These are phyloP conservation scores for Colletotrichum cuscutae DNA, from an alignment of 2,329 filamentous ascomycete species.

Conservation along the genomic window DNA sequence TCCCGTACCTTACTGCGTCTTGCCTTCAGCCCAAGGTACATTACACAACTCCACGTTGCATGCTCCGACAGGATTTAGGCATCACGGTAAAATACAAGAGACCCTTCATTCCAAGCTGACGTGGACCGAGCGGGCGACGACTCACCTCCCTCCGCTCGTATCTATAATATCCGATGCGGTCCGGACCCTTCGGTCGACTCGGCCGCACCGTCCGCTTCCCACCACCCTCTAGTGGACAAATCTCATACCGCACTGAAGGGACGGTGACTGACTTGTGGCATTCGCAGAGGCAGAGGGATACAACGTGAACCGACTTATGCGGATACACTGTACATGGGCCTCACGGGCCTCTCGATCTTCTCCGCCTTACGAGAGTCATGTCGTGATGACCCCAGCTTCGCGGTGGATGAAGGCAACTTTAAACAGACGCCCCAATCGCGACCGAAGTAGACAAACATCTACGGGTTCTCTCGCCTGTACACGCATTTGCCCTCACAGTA, in stretches of 20 bases:
- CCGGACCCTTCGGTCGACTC: conserved; percentile 13
- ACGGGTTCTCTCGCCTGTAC: neutral
- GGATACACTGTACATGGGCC: neutral
- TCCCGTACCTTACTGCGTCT: too few relatives aligned
- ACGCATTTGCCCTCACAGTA: neutral
- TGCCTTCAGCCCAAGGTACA: neutral
- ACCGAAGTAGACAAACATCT: neutral
- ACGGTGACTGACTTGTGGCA: too few relatives aligned
- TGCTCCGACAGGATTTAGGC: neutral
- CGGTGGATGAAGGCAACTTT: conserved; percentile 9
- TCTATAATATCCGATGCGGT: neutral
- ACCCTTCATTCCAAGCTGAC: neutral
- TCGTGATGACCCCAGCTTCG: neutral
- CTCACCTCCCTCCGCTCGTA: neutral
- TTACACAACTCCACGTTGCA: neutral
- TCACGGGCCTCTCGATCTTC: neutral
- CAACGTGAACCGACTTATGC: too few relatives aligned
- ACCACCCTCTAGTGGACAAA: neutral
- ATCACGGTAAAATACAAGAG: neutral
- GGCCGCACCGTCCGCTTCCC: neutral
- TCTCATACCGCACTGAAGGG: neutral
- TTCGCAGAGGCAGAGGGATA: too few relatives aligned
- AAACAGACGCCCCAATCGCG: conserved; percentile 10
- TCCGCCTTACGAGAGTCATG: neutral
- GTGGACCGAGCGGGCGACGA: neutral